These are phyloP conservation scores for Prunus armeniaca DNA, from an alignment of 306 rosid species.

Conservation along the genomic window DNA sequence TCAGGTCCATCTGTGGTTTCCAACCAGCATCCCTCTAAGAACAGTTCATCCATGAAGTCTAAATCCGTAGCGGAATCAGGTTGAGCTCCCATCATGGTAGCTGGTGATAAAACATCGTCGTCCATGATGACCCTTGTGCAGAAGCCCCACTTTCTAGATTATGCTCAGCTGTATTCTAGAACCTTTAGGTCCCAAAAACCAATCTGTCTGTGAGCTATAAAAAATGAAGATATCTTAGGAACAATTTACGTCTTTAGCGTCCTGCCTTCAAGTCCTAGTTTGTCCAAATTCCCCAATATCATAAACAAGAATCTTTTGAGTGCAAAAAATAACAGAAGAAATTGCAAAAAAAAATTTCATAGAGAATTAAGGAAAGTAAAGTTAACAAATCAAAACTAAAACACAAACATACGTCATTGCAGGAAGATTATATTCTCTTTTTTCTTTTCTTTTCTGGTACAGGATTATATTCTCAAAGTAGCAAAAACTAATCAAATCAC, in stretches of 20 bases:
- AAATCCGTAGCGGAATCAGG: slow-evolving; percentile 64
- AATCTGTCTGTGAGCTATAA: neutral
- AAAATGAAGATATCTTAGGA: slow-evolving; percentile 9
- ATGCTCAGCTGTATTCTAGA: slow-evolving; percentile 2
- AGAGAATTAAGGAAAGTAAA: slow-evolving; percentile 1
- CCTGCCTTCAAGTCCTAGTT: slow-evolving; percentile 21
- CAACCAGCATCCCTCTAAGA: slow-evolving; percentile 81
- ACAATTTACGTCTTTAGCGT: slow-evolving; percentile 15
- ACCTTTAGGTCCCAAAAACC: slow-evolving; percentile 26
- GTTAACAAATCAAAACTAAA: slow-evolving; percentile 4
- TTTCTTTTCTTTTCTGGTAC: too few species aligned
- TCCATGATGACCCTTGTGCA: slow-evolving; percentile 45
- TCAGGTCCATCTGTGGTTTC: slow-evolving; percentile 73
- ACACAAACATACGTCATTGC: neutral
- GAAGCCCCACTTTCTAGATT: slow-evolving; percentile 11
- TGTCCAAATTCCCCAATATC: slow-evolving; percentile 27
- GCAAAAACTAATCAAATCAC: slow-evolving; percentile 10
- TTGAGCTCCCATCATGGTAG: slow-evolving; percentile 52
- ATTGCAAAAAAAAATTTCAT: neutral
- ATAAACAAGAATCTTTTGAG: slow-evolving; percentile 14
- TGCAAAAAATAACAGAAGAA: neutral
- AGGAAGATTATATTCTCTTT: slow-evolving; percentile 16
- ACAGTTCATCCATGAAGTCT: slow-evolving; percentile 77
- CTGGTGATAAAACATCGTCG: slow-evolving; percentile 56
- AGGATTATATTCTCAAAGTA: neutral